phyloP scores from a whole-genome alignment of 257 asterid genomes.

The Solanum chmielewskii region DNA sequence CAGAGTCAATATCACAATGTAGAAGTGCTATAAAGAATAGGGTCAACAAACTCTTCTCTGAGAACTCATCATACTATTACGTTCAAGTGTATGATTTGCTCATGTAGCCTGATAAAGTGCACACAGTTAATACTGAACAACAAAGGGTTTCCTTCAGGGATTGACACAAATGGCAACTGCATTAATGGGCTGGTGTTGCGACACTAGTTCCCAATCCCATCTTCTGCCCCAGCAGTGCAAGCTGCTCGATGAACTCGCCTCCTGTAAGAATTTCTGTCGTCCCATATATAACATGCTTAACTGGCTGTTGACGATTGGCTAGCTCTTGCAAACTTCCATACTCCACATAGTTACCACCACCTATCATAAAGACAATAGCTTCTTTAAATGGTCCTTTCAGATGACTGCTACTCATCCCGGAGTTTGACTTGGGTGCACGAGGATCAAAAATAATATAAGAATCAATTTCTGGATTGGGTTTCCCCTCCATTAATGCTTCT shows the following conservation, averaged over 20 bases:
- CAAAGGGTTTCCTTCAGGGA: not conserved
- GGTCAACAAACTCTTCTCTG: not conserved
- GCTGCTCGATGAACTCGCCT: slow-evolving; percentile 91
- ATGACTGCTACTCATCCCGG: slow-evolving; percentile 56
- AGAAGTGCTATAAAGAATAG: not conserved
- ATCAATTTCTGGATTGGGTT: slow-evolving; percentile 79
- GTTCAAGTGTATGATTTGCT: not conserved
- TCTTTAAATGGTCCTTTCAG: slow-evolving; percentile 91
- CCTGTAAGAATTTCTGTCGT: slow-evolving; percentile 90
- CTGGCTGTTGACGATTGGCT: slow-evolving; percentile 67
- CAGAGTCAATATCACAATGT: not conserved
- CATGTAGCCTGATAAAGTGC: not conserved
- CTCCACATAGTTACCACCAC: slow-evolving; percentile 97
- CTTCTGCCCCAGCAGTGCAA: slow-evolving; percentile 59
- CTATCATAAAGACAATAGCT: slow-evolving; percentile 93
- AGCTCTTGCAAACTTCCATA: slow-evolving; percentile 73
- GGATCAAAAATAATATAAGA: slow-evolving; percentile 79
- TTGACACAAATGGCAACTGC: not conserved
- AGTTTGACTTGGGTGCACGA: slow-evolving; percentile 71
- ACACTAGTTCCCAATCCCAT: slow-evolving; percentile 61
- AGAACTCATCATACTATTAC: not conserved
- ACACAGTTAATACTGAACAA: not conserved
- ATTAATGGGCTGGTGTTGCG: slow-evolving; percentile 13
- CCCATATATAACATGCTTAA: slow-evolving; percentile 73
- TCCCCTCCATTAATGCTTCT: slow-evolving; percentile 96